Evolutionary conservation across 2,329 filamentous ascomycete species (phyloP).

Genomic region (Aschersonia sp.): DNA sequence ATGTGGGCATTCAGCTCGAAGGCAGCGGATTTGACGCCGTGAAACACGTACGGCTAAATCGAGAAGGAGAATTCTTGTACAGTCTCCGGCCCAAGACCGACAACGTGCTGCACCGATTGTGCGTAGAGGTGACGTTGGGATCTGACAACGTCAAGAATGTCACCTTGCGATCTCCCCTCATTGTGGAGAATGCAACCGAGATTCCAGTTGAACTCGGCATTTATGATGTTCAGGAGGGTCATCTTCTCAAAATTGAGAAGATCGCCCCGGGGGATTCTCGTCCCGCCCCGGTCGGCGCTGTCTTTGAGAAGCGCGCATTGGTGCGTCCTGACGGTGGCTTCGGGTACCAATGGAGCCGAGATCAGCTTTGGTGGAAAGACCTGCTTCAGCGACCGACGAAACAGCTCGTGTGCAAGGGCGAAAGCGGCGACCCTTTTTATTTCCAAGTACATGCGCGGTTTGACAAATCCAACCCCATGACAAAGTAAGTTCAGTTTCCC

Average conservation of each 20-base stretch:
- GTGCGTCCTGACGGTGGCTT: slow-evolving; percentile 90
- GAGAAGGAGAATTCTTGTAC: slow-evolving; percentile 90
- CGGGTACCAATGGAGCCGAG: slow-evolving; percentile 87
- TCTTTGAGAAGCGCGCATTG: slow-evolving; percentile 75
- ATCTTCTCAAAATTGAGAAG: slow-evolving; percentile 95
- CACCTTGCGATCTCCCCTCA: slow-evolving; percentile 77
- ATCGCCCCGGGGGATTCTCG: slow-evolving; percentile 82
- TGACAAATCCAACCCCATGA: slow-evolving; percentile 71
- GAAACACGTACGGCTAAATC: slow-evolving; percentile 74
- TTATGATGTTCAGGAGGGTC: slow-evolving; percentile 72
- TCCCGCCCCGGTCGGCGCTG: slow-evolving; percentile 83
- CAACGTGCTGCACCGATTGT: slow-evolving; percentile 69
- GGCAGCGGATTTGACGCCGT: slow-evolving; percentile 89
- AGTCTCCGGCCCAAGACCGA: slow-evolving; percentile 78
- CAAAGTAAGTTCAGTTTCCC: slow-evolving; percentile 35
- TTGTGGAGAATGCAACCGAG: slow-evolving; percentile 93
- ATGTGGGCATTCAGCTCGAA: slow-evolving; percentile 73
- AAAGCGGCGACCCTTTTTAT: slow-evolving; percentile 82
- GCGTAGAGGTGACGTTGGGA: slow-evolving; percentile 86
- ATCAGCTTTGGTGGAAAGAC: slow-evolving; percentile 86
- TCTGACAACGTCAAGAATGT: slow-evolving; percentile 96
- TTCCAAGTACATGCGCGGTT: slow-evolving; percentile 87
- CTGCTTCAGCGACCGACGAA: slow-evolving; percentile 70
- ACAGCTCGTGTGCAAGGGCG: slow-evolving; percentile 78
- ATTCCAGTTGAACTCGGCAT: slow-evolving; percentile 90